Evolutionary conservation across 2,329 filamentous ascomycete species (phyloP).

Genomic region (Fusarium cicatricum): DNA sequence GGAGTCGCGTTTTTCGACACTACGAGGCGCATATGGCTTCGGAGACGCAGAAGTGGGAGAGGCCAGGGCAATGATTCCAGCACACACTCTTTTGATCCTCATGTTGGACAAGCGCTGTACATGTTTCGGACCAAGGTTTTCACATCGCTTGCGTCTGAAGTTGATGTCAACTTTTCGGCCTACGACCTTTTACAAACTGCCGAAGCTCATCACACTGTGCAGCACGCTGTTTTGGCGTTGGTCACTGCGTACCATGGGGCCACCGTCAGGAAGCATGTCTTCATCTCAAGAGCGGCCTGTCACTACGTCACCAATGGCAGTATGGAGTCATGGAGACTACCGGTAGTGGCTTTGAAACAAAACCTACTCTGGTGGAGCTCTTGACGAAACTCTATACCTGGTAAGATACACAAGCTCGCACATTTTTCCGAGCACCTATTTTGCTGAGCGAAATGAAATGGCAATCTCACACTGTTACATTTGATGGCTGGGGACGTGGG

Average conservation of each 20-base stretch:
- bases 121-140: conserved; percentile 8
- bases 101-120: conserved; percentile 3
- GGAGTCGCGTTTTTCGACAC: too few species aligned
- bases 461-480: background rate
- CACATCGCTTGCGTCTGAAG: background rate
- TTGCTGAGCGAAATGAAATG: background rate
- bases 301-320: conserved; percentile 2
- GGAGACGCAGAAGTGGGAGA: too few species aligned
- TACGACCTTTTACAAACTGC: background rate
- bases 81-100: too few species aligned
- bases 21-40: too few species aligned
- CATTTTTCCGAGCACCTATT: background rate
- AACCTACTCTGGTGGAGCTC: background rate
- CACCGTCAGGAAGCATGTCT: background rate
- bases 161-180: conserved; percentile 10
- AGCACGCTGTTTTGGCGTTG: conserved; percentile 4
- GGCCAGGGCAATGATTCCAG: too few species aligned
- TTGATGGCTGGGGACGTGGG: conserved; percentile 1
- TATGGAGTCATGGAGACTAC: background rate
- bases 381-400: conserved; percentile 4
- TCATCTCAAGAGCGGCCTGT: conserved; percentile 1
- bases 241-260: conserved; percentile 2
- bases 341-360: background rate
- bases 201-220: background rate
- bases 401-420: conserved; percentile 9